These are phyloP conservation scores for Mycena olivaceomarginata DNA, from an alignment of 768 basidiomycete species.

Conservation along the genomic window DNA sequence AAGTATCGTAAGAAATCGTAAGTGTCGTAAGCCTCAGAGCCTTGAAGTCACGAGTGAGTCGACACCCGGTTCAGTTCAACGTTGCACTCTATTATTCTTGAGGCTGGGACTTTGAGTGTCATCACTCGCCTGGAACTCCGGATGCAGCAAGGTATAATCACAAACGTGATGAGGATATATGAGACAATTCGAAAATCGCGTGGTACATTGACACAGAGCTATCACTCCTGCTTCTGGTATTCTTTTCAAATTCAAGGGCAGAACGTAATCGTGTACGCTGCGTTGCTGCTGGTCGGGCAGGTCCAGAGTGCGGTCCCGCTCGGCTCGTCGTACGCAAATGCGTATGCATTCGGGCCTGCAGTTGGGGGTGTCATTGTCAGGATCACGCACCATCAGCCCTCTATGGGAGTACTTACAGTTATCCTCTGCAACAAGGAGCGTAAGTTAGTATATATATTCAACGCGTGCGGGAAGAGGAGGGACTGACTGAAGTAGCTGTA, in stretches of 20 bases:
- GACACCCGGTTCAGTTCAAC: too few species aligned
- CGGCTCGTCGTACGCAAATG: conserved; percentile 66
- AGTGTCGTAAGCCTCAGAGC: too few species aligned
- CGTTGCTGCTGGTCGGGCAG: conserved; percentile 52
- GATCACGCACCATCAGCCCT: neutral
- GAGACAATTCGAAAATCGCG: too few species aligned
- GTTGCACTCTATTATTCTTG: too few species aligned
- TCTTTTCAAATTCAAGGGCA: conserved; percentile 46
- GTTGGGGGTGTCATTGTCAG: neutral
- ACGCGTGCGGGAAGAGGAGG: neutral
- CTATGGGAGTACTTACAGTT: conserved; percentile 44
- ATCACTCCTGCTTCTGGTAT: too few species aligned
- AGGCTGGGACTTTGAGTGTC: too few species aligned
- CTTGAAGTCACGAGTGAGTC: too few species aligned
- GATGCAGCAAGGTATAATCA: too few species aligned
- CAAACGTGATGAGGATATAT: too few species aligned
- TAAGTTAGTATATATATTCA: neutral
- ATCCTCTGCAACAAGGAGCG: conserved; percentile 47
- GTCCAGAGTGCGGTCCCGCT: conserved; percentile 68
- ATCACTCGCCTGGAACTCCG: too few species aligned
- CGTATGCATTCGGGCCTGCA: conserved; percentile 57
- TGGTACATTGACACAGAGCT: too few species aligned
- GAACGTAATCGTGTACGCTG: conserved; percentile 61
- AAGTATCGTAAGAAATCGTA: too few species aligned
- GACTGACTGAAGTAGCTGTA: conserved; percentile 71